Percentiles rank a stretch among this genome's conserved stretches.
These are phyloP conservation scores for Cryptococcus amylolentus DNA, from an alignment of 1,284 basidiomycete genomes.

Conservation along the genomic window DNA sequence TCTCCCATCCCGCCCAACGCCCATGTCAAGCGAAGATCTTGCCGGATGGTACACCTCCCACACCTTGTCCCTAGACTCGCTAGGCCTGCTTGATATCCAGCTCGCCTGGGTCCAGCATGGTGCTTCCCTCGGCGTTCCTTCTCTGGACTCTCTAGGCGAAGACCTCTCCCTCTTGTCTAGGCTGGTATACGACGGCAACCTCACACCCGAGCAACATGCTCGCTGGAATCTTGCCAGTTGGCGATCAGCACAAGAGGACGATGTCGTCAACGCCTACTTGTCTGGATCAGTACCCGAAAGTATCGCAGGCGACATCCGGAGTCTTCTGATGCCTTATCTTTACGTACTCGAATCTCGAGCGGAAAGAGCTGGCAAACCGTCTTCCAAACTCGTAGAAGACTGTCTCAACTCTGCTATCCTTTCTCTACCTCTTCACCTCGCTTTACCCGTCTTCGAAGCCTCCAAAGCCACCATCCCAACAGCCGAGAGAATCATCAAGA, in stretches of 20 bases:
- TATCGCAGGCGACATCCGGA: conserved; percentile 66
- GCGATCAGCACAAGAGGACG: conserved; percentile 62
- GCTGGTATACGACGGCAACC: conserved; percentile 71
- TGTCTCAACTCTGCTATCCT: conserved; percentile 75
- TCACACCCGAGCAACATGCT: conserved; percentile 28
- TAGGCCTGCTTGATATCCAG: conserved; percentile 74
- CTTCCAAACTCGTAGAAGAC: conserved; percentile 56
- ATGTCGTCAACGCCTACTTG: conserved; percentile 71
- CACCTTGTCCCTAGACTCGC: conserved; percentile 62
- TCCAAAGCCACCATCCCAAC: conserved; percentile 78
- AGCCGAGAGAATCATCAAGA: conserved; percentile 67
- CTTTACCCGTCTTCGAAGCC: conserved; percentile 74
- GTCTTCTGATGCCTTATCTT: conserved; percentile 81
- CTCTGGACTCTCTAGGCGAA: conserved; percentile 79
- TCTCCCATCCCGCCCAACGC: not conserved
- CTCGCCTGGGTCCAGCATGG: conserved; percentile 78
- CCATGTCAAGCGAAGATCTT: conserved; percentile 52
- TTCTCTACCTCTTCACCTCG: conserved; percentile 61
- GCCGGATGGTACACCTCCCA: conserved; percentile 69
- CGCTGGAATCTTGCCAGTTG: conserved; percentile 72
- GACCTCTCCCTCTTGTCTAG: conserved; percentile 79
- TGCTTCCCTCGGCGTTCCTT: conserved; percentile 71
- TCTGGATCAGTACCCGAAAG: conserved; percentile 62
- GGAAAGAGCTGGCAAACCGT: conserved; percentile 69
- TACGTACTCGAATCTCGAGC: conserved; percentile 81